Percentiles rank a stretch among this genome's conserved stretches.
phyloP scores from a whole-genome alignment of 2,329 filamentous ascomycete species.

The Colletotrichum orbiculare region DNA sequence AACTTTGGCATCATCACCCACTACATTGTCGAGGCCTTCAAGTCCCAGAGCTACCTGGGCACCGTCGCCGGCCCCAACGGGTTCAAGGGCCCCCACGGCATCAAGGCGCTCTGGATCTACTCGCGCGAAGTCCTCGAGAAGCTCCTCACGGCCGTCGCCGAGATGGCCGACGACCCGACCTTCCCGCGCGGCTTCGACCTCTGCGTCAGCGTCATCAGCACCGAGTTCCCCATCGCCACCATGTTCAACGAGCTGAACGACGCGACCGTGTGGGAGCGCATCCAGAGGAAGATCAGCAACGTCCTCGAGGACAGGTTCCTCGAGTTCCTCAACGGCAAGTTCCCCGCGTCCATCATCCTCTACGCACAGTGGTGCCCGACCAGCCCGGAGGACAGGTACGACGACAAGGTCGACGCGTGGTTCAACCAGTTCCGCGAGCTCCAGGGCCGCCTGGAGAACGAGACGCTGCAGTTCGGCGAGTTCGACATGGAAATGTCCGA shows the following conservation, averaged over 20 bases:
- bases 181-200: slow-evolving; percentile 60
- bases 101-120: slow-evolving; percentile 57
- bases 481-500: slow-evolving; percentile 56
- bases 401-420: slow-evolving; percentile 47
- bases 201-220: slow-evolving; percentile 58
- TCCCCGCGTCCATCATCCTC: slow-evolving; percentile 55
- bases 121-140: slow-evolving; percentile 49
- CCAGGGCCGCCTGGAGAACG: slow-evolving; percentile 42
- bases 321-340: slow-evolving; percentile 48
- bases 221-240: slow-evolving; percentile 48
- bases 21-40: slow-evolving; percentile 59
- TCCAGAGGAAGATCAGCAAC: slow-evolving; percentile 48
- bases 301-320: slow-evolving; percentile 51
- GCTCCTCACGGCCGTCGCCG: slow-evolving; percentile 52
- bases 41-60: slow-evolving; percentile 27
- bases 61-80: slow-evolving; percentile 16
- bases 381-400: slow-evolving; percentile 47
- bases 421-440: slow-evolving; percentile 46
- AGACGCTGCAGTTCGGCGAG: slow-evolving; percentile 44
- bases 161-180: slow-evolving; percentile 55
- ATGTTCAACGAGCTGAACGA: slow-evolving; percentile 50
- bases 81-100: slow-evolving; percentile 50
- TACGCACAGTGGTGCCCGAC: slow-evolving; percentile 62
- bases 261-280: slow-evolving; percentile 25
- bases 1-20: slow-evolving; percentile 68